Percentiles rank a stretch among this genome's conserved stretches.
Conservation (phyloP, 75 land plant genomes). For the Pinus taeda region DNA sequence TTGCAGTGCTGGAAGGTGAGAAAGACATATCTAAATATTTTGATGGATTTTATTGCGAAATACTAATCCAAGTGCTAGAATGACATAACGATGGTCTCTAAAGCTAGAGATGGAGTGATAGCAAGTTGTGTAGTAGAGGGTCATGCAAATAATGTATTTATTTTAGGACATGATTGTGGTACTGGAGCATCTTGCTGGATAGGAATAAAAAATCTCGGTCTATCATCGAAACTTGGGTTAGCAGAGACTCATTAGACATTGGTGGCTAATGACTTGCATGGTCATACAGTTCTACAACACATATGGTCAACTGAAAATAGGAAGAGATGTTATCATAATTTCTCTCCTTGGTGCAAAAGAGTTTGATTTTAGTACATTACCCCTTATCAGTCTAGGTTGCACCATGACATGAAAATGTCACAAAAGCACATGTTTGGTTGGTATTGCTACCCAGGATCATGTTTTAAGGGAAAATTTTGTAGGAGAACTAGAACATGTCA, state of each 20-base stretch:
- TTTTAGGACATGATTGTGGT: conserved; percentile 99
- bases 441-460: conserved; percentile 98
- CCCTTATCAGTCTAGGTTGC: conserved; percentile 91
- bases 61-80: conserved; percentile 88
- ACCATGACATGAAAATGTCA: conserved; percentile 99
- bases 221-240: conserved; percentile 98
- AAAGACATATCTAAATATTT: neutral
- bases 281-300: conserved; percentile 89
- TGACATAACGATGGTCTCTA: conserved; percentile 98
- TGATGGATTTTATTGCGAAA: conserved; percentile 47
- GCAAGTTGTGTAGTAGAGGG: conserved; percentile 99
- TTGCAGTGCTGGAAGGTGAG: neutral
- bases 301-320: conserved; percentile 95
- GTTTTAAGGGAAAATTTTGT: conserved; percentile 95
- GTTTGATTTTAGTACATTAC: conserved; percentile 97
- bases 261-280: too few relatives aligned
- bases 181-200: conserved; percentile 99
- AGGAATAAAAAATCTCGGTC: conserved; percentile 95
- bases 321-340: conserved; percentile 91
- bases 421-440: conserved; percentile 97
- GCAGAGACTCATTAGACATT: too few relatives aligned
- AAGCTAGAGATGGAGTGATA: conserved; percentile 97
- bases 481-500: conserved; percentile 96
- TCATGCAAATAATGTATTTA: conserved; percentile 96
- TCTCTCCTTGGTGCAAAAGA: conserved; percentile 98